Conservation (phyloP, 2,329 filamentous ascomycete genomes). For the Fusarium kyushuense region DNA sequence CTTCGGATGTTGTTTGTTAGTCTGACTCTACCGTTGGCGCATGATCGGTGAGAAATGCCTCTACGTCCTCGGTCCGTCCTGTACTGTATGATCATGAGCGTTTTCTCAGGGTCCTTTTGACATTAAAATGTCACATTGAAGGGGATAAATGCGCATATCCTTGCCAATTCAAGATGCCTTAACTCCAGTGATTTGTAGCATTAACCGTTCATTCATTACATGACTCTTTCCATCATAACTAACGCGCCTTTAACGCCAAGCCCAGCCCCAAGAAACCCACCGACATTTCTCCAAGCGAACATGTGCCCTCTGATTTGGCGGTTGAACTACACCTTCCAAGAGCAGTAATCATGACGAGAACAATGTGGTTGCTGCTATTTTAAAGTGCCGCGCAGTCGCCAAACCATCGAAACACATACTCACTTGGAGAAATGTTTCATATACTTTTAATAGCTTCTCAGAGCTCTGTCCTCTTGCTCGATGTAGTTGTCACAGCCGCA, state of each 20-base stretch:
- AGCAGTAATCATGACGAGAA: too few species aligned
- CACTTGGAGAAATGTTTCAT: neutral
- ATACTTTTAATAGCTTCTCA: constrained; percentile 36
- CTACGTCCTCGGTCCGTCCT: constrained; percentile 34
- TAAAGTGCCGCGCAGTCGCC: too few species aligned
- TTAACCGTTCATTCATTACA: constrained; percentile 14
- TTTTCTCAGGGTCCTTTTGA: constrained; percentile 16
- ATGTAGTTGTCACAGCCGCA: constrained; percentile 38
- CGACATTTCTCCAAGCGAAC: constrained; percentile 29
- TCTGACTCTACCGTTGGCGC: constrained; percentile 14
- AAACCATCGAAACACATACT: too few species aligned
- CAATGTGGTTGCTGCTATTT: too few species aligned
- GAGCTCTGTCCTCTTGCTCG: constrained; percentile 52
- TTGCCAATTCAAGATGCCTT: neutral
- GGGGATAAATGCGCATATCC: neutral
- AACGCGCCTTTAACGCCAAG: constrained; percentile 41
- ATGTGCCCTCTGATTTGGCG: neutral
- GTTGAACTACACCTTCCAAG: too few species aligned
- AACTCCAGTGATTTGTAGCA: constrained; percentile 20
- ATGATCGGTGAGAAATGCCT: constrained; percentile 40
- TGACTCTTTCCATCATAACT: constrained; percentile 31
- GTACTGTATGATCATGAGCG: constrained; percentile 19
- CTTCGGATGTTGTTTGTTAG: constrained; percentile 41
- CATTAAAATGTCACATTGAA: neutral
- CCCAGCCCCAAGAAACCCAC: constrained; percentile 36